Evolutionary conservation across 768 basidiomycete genomes (phyloP).

Genomic region (Daedalea quercina): DNA sequence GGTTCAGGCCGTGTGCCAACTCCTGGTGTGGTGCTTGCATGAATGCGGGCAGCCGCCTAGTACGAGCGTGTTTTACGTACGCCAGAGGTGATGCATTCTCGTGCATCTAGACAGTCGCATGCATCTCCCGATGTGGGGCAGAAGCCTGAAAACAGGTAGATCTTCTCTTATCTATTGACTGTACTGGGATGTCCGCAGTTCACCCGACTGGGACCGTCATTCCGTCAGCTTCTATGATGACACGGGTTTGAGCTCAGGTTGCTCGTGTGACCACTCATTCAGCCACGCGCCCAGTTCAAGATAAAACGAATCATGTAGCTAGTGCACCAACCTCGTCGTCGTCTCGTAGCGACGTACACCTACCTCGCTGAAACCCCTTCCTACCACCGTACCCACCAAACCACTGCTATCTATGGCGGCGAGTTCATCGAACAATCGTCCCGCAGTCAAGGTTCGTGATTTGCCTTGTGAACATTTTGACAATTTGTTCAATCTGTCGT

Average conservation of each 20-base stretch:
- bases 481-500: neutral
- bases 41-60: neutral
- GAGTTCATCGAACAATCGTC: slow-evolving; percentile 6
- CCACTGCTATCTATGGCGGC: neutral
- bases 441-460: slow-evolving; percentile 10
- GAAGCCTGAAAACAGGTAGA: neutral
- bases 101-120: neutral
- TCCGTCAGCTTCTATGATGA: slow-evolving; percentile 12
- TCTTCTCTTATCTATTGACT: slow-evolving; percentile 11
- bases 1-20: too few relatives aligned
- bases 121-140: neutral
- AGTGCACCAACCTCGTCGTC: neutral
- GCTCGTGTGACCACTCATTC: slow-evolving; percentile 15
- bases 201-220: slow-evolving; percentile 14
- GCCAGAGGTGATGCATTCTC: neutral
- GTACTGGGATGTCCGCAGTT: slow-evolving; percentile 13
- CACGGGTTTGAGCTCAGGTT: slow-evolving; percentile 9
- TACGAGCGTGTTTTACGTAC: neutral
- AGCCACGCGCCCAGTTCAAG: neutral
- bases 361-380: neutral
- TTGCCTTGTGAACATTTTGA: neutral
- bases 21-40: too few relatives aligned
- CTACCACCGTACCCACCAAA: neutral
- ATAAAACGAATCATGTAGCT: neutral
- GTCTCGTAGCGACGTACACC: too few relatives aligned